Evolutionary conservation across 495 filamentous ascomycete species (phyloP), one percentile per base, ranked within the genome.

Genomic region (Wilcoxina mikolae): DNA sequence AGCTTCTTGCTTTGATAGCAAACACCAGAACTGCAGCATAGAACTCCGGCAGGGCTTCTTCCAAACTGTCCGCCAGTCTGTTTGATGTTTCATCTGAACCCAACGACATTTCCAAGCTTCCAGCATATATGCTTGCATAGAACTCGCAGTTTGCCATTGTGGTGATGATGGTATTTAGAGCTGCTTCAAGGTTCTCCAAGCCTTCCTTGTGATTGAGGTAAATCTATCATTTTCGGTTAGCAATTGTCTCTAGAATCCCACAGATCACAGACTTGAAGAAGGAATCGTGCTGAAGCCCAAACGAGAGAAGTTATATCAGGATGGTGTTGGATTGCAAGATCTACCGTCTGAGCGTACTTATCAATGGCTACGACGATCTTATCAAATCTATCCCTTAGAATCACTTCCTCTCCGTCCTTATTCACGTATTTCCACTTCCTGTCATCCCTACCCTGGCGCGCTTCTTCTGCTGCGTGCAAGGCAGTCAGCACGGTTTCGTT

Each of bases 131-230:
- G 11, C 25, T 29, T 3, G 57, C 55, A 44, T 60, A 60, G 4
- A 57, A 54, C n/a, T 47, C 33, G 22, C 55, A 57, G 4, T 45
- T 58, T 20, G 38, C 56, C 55, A 60, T 57, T 5, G 50, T 18
- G 1, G 23, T 41, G 11, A 48, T 31, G 24, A 60, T 60, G 4
- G 58, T 47, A 12, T 54, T 54, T 4, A 60, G 25, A 11, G 43
- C 45, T 3, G 29, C 42, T n/a, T 43, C 51, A 1, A 58, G 24
- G 3, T n/a, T 49, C 17, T 58, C 58, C 10, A 60, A 47, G 7
- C 28, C 51, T 24, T 60, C 56, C 42, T 50, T 54, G 35, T 60
- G 44, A 33, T 60, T 60, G 22, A 60, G 45, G 9, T 46, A 44
- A 3, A 57, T 31, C 58, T 60, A 56, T 4, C 11, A 31, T 24